Base-by-base conservation (phyloP, 225 moss, liverwort and hornwort genomes). In the Antitrichia curtipendula region DNA sequence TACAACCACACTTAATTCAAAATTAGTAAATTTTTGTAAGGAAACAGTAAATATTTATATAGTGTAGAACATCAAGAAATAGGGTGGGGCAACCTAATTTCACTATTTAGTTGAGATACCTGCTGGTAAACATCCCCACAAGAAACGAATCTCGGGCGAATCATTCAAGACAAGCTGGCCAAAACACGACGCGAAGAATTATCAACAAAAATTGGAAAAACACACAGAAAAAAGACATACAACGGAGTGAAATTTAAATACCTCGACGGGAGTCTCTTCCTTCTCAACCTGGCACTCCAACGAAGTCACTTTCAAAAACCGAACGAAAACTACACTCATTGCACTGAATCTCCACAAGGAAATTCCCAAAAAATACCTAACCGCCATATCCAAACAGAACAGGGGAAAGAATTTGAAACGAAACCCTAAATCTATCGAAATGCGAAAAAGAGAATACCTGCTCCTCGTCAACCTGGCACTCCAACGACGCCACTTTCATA, bases 241-340 rank as follows among this genome's bases (percentile, higher is more conserved):
- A 54, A 78, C 38, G 38, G 78, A 38, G 38, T 16, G 27, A 41
- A 87, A 60, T 12, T 54, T 18, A 36, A 31, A 58, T 81, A 88
- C 89, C 89, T 91, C 83, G 16, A 66, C 59, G 19, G 76, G 50
- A 32, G 75, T 81, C 77, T 89, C 84, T 72, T 81, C 88, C 43
- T 92, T 88, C 84, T 86, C 80, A 64, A 64, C 89, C 92, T 91
- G n/a, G 81, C 82, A 84, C 54, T 82, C 50, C 58, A 60, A 76
- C 32, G 86, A 61, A 63, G 27, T 19, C 68, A 69, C 11, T 34
- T 43, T 81, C 80, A 87, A 25, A 73, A 86, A 64, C 74, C 60
- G 9, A 58, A 71, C 31, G 69, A 82, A 36, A 57, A 49, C 5
- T 7, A 60, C 54, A 76, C 36, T 57, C 16, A 10, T 43, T 10